Percentiles rank a stretch among this genome's conserved stretches.
These are phyloP conservation scores for Mortierella polycephala DNA, from an alignment of 371 early-diverging fungal species.

Conservation along the genomic window DNA sequence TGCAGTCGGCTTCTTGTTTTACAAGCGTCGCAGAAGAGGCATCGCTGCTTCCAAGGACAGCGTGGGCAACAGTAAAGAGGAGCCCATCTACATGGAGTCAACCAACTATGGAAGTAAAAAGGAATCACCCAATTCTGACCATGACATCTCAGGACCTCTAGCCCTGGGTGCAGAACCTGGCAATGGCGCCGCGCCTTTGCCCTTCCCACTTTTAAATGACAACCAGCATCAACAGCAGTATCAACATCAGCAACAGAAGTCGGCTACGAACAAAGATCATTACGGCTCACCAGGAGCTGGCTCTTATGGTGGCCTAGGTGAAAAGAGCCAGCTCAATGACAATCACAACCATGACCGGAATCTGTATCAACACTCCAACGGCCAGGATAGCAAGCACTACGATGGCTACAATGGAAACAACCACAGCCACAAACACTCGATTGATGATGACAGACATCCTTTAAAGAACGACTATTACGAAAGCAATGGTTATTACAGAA, in stretches of 20 bases:
- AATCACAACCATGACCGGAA: not conserved
- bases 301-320: not conserved
- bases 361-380: not conserved
- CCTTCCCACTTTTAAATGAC: not conserved
- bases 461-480: conserved; percentile 20
- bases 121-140: not conserved
- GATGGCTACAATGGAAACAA: not conserved
- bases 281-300: no score
- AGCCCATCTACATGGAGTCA: conserved; percentile 36
- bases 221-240: conserved; percentile 4
- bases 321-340: not conserved
- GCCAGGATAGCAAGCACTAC: not conserved
- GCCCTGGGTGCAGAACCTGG: conserved; percentile 24
- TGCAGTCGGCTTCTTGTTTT: conserved; percentile 55
- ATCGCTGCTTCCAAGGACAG: conserved; percentile 2
- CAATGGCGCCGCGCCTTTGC: not conserved
- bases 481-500: conserved; percentile 29
- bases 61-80: not conserved
- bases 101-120: conserved; percentile 29
- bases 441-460: conserved; percentile 11
- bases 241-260: not conserved
- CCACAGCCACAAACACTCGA: not conserved
- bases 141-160: conserved; percentile 32
- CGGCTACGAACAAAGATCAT: not conserved
- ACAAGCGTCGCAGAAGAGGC: conserved; percentile 52